These are phyloP conservation scores for Mycena rosella DNA, from an alignment of 768 basidiomycete species.

Conservation along the genomic window DNA sequence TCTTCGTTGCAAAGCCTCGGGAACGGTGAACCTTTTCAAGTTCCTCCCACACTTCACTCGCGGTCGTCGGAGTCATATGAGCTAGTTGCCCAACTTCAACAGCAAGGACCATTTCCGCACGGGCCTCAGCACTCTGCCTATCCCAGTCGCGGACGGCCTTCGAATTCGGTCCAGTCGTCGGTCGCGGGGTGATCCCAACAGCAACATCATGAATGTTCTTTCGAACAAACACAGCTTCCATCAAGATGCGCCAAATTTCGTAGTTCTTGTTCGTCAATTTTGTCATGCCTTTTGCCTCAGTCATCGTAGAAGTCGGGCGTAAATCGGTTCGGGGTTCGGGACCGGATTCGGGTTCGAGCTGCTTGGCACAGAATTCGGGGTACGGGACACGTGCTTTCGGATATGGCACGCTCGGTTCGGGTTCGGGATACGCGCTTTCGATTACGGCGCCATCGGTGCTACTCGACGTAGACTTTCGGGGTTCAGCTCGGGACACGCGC, in stretches of 20 bases:
- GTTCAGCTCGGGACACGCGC: no score
- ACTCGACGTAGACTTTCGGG: not conserved
- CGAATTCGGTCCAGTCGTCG: constrained; percentile 6
- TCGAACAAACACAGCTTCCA: constrained; percentile 14
- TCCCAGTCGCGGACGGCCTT: constrained; percentile 16
- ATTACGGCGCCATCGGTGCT: not conserved
- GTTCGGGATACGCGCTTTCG: not conserved
- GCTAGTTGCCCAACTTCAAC: constrained; percentile 41
- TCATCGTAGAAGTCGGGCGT: constrained; percentile 2
- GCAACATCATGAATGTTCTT: constrained; percentile 15
- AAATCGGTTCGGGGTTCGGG: not conserved
- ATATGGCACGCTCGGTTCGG: not conserved
- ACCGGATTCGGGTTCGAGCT: not conserved
- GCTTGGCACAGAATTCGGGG: not conserved
- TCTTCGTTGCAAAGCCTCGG: constrained; percentile 41
- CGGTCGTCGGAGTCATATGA: constrained; percentile 32
- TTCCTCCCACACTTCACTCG: constrained; percentile 39
- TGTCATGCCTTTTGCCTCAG: constrained; percentile 12
- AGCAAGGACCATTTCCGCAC: constrained; percentile 40
- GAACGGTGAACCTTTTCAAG: constrained; percentile 41
- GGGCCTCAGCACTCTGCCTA: constrained; percentile 35
- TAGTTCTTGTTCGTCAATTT: constrained; percentile 21
- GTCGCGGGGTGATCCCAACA: not conserved
- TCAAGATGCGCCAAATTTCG: constrained; percentile 18
- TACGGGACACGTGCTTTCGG: not conserved